Conservation (phyloP, 1,284 basidiomycete genomes). For the Trichosporon sp. region DNA sequence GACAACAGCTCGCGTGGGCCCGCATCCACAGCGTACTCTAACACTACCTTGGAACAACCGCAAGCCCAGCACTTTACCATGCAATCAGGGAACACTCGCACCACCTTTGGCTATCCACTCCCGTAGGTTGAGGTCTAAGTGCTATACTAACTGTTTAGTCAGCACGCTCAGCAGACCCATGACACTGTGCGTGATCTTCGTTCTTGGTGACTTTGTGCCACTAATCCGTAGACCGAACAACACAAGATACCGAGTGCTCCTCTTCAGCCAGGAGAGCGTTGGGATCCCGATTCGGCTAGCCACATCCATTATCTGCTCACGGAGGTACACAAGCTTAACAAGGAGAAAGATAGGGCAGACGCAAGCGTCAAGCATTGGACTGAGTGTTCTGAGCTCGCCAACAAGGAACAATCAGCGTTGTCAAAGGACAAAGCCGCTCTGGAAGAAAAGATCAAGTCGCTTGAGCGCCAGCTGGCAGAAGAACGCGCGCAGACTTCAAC, state of each 20-base stretch:
- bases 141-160: background rate
- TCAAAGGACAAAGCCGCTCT: conserved; percentile 16
- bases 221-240: background rate
- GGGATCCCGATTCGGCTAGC: background rate
- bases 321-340: background rate
- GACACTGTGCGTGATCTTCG: background rate
- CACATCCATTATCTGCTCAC: background rate
- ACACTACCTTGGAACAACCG: background rate
- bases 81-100: background rate
- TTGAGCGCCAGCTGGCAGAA: conserved; percentile 4
- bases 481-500: background rate
- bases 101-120: background rate
- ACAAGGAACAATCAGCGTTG: conserved; percentile 17
- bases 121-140: background rate
- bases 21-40: background rate
- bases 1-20: background rate
- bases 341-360: background rate
- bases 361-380: background rate
- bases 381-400: conserved; percentile 2
- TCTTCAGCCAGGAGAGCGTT: background rate
- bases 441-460: conserved; percentile 2
- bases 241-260: background rate
- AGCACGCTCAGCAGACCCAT: background rate
- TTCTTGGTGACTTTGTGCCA: background rate
- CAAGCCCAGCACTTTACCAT: background rate